phyloP scores from a whole-genome alignment of 306 rosid species.

The Vigna angularis region DNA sequence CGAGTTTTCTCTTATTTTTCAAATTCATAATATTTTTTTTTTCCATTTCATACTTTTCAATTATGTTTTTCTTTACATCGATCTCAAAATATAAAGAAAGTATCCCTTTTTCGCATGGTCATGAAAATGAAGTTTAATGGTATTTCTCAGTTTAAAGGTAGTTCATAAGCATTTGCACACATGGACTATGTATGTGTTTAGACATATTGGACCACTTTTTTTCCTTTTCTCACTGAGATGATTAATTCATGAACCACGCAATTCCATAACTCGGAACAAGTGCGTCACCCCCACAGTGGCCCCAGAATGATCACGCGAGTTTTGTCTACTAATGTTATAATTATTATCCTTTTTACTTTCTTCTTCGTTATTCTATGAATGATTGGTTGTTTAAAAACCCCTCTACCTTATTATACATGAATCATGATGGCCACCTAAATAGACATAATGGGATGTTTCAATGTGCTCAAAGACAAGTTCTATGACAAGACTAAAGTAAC shows the following conservation, averaged over 20 bases:
- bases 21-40: neutral
- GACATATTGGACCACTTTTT: slow-evolving; percentile 20
- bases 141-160: neutral
- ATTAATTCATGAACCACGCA: slow-evolving; percentile 27
- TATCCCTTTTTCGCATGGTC: neutral
- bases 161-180: neutral
- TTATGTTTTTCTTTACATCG: neutral
- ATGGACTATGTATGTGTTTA: neutral
- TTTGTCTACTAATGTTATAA: slow-evolving; percentile 26
- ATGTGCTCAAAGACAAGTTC: slow-evolving; percentile 52
- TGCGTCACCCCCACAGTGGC: slow-evolving; percentile 34
- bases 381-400: slow-evolving; percentile 18
- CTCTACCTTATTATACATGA: slow-evolving; percentile 33
- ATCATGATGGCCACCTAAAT: slow-evolving; percentile 39
- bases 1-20: neutral
- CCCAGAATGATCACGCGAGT: slow-evolving; percentile 40
- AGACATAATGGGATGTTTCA: slow-evolving; percentile 46
- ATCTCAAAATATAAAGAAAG: slow-evolving; percentile 20
- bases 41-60: neutral
- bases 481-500: slow-evolving; percentile 59
- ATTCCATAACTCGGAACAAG: slow-evolving; percentile 37
- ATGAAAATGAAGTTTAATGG: neutral
- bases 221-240: slow-evolving; percentile 17
- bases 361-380: slow-evolving; percentile 30
- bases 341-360: slow-evolving; percentile 19